phyloP scores from a whole-genome alignment of 2,329 filamentous ascomycete genomes.

The Cladorrhinum sp. region DNA sequence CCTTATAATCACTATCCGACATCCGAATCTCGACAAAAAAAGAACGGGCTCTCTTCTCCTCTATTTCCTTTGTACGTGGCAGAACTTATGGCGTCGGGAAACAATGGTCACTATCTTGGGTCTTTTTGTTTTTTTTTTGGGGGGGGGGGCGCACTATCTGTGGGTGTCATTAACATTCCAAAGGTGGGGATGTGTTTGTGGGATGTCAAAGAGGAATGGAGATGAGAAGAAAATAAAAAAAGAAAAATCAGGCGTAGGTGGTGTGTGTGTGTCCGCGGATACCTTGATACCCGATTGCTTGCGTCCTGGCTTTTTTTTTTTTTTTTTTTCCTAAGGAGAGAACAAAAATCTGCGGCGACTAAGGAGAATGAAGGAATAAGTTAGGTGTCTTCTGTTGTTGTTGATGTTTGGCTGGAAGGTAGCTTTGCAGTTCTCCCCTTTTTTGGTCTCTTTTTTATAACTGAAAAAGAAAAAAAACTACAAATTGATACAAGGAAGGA shows the following conservation, averaged over 20 bases:
- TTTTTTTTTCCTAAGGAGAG: not conserved
- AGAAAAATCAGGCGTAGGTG: not conserved
- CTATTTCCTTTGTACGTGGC: not conserved
- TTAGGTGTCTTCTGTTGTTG: not conserved
- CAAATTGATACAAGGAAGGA: no score
- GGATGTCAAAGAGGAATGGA: not conserved
- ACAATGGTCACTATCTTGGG: not conserved
- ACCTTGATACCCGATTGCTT: not conserved
- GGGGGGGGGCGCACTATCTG: not conserved
- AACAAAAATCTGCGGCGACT: no score
- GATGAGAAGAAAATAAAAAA: not conserved
- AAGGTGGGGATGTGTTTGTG: no score
- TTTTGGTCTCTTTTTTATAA: not conserved
- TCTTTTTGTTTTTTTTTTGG: not conserved
- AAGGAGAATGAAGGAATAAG: no score
- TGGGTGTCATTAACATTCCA: not conserved
- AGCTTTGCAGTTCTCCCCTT: not conserved
- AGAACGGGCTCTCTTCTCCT: not conserved
- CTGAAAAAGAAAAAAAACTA: not conserved
- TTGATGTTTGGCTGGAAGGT: not conserved
- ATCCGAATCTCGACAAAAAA: not conserved
- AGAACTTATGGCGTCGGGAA: not conserved
- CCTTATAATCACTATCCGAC: not conserved
- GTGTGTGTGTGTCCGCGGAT: not conserved
- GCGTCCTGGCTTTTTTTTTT: not conserved